Evolutionary conservation across 2,329 filamentous ascomycete genomes (phyloP), one percentile per base, ranked within the genome.

Genomic region (Xylaria sp.): DNA sequence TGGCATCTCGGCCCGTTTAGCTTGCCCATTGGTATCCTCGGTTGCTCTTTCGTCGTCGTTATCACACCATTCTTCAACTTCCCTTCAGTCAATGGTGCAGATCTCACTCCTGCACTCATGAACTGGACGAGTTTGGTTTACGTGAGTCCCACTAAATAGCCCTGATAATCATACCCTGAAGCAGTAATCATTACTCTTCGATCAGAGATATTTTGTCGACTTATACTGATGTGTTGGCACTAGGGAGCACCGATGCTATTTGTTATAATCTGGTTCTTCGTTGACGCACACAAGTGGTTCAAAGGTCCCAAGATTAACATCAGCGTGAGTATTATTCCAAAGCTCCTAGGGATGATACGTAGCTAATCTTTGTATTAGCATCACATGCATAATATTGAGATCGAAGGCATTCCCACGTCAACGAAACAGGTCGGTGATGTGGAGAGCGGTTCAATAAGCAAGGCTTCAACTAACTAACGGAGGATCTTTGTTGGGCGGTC

Each of bases 21-120:
- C 9, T 82, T 85, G 25, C 84, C 85, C 0, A 86, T 90, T 62
- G 90, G 90, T 18, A 79, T 81, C 0, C 70, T 86, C 2, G 88
- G 89, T 0, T 87, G 85, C 47, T 76, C 77, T 0, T 93, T 92
- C 76, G 88, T 91, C 1, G 69, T 84, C 4, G 80, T 92, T 27
- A 92, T 92, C 87, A 81, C 92, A 60, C 91, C 90, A 0, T 88
- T 92, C 48, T 81, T 92, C 53, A 92, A 89, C 76, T 82, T 92
- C 57, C 91, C 90, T 0, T 85, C 84, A 57, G 81, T 84, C 5
- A 87, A 83, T 1, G 89, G 88, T 1, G 79, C 77, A 0, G 81
- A 91, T 72, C 76, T 92, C 60, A 83, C 84, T 10, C 74, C 72
- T 3, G 66, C 76, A 1, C 74, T 80, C 6, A 92, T 92, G 90